A percentile compares a stretch with the other conserved stretches of the same genome.
These are phyloP conservation scores for Macrophomina pseudophaseolina DNA, from an alignment of 2,329 filamentous ascomycete species.

Conservation along the genomic window DNA sequence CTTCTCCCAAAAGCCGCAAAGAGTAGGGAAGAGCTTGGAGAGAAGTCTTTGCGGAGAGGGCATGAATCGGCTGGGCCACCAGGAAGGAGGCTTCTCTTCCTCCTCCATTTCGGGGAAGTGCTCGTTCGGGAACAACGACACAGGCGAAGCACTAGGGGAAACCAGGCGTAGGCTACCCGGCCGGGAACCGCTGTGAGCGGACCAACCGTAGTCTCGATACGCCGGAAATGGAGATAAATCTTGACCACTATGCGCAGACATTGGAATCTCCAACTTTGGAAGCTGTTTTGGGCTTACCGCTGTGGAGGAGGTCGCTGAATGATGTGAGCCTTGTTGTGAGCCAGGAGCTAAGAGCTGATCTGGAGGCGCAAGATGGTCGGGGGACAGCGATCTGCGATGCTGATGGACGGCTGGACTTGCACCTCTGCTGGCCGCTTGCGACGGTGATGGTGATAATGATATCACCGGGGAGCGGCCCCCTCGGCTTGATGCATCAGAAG, in stretches of 20 bases:
- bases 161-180: conserved; percentile 64
- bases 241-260: conserved; percentile 26
- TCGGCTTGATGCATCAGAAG: conserved; percentile 20
- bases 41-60: conserved; percentile 74
- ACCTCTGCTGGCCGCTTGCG: conserved; percentile 36
- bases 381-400: conserved; percentile 32
- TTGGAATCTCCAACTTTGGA: conserved; percentile 50
- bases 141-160: conserved; percentile 54
- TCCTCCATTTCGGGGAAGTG: conserved; percentile 50
- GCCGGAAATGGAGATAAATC: conserved; percentile 68
- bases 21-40: conserved; percentile 82
- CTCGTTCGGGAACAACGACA: conserved; percentile 54
- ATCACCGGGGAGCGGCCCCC: conserved; percentile 42
- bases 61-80: conserved; percentile 81
- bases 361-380: conserved; percentile 45
- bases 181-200: conserved; percentile 50
- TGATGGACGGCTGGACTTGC: conserved; percentile 36
- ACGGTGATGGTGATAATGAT: conserved; percentile 46
- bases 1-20: conserved; percentile 82
- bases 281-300: conserved; percentile 37
- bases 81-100: conserved; percentile 58
- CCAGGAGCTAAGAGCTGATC: conserved; percentile 34
- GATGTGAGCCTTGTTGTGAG: not conserved
- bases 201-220: conserved; percentile 62
- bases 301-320: conserved; percentile 9